A percentile compares a stretch with the other conserved stretches of the same genome.
Evolutionary conservation across 805 yeast species (phyloP).

Genomic region (Metschnikowia henanensis): DNA sequence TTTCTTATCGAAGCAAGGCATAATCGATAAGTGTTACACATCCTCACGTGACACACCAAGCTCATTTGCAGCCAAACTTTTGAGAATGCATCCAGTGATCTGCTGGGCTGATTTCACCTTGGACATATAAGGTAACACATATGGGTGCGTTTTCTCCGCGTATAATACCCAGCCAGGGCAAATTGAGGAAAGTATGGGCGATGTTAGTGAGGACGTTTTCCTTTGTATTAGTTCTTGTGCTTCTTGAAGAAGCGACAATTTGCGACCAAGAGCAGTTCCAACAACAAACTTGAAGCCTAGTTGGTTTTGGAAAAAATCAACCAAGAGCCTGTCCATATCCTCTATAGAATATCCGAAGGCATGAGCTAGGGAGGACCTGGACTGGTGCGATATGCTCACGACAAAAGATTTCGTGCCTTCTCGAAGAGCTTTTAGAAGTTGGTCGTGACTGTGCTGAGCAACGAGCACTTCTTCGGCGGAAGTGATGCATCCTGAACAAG

Average conservation of each 20-base stretch:
- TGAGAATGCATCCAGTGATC: slow-evolving; percentile 79
- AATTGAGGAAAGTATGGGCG: slow-evolving; percentile 65
- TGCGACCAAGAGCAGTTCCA: slow-evolving; percentile 83
- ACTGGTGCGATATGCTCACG: slow-evolving; percentile 82
- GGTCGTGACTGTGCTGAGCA: slow-evolving; percentile 85
- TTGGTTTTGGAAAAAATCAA: slow-evolving; percentile 53
- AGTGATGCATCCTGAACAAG: slow-evolving; percentile 96
- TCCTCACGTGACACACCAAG: slow-evolving; percentile 30
- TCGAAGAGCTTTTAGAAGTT: slow-evolving; percentile 61
- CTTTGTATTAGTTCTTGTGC: slow-evolving; percentile 46
- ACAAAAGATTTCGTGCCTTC: slow-evolving; percentile 46
- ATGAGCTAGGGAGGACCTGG: slow-evolving; percentile 77
- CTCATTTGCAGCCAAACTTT: slow-evolving; percentile 44
- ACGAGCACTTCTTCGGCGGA: slow-evolving; percentile 95
- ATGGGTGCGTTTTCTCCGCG: slow-evolving; percentile 94
- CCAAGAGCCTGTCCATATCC: slow-evolving; percentile 60
- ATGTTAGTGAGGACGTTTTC: slow-evolving; percentile 22
- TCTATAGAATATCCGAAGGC: slow-evolving; percentile 56
- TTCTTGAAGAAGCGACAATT: slow-evolving; percentile 53
- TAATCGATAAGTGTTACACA: slow-evolving; percentile 79
- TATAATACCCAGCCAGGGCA: slow-evolving; percentile 98
- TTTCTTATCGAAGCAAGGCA: slow-evolving; percentile 98
- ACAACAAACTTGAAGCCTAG: slow-evolving; percentile 75
- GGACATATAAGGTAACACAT: slow-evolving; percentile 68
- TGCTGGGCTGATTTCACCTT: slow-evolving; percentile 90